A percentile compares a stretch with the other conserved stretches of the same genome.
Conservation (phyloP, 306 rosid genomes). For the Fragaria iinumae region DNA sequence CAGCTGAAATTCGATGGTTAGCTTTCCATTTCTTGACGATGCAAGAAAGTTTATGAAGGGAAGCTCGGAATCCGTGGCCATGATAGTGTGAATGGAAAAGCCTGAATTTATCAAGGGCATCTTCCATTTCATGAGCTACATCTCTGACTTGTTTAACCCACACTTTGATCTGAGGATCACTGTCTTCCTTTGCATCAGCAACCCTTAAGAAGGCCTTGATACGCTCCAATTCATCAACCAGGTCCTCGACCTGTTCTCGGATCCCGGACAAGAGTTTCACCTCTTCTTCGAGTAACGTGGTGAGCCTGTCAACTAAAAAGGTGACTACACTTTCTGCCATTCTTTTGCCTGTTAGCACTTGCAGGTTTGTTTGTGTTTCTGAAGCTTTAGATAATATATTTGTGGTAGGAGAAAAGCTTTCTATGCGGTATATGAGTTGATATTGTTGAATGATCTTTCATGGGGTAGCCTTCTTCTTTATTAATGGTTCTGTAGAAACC, state of each 20-base stretch:
- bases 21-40: conserved; percentile 12
- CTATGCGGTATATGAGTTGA: background rate
- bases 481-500: background rate
- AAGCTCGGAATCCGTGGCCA: background rate
- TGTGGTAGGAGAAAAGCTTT: background rate
- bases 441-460: conserved; percentile 33
- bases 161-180: conserved; percentile 16
- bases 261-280: conserved; percentile 36
- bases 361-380: background rate
- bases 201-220: conserved; percentile 29
- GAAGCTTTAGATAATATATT: background rate
- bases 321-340: conserved; percentile 59
- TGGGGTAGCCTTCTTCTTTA: background rate
- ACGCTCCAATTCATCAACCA: conserved; percentile 22
- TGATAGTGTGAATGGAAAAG: background rate
- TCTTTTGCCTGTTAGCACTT: background rate
- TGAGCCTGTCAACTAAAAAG: conserved; percentile 37
- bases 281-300: conserved; percentile 38
- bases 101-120: conserved; percentile 31
- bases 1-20: conserved; percentile 2
- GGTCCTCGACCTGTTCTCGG: conserved; percentile 12
- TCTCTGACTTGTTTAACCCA: conserved; percentile 36
- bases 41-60: conserved; percentile 1
- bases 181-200: conserved; percentile 32
- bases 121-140: conserved; percentile 33